A percentile compares a stretch with the other conserved stretches of the same genome.
Evolutionary conservation across 129 eudicot species (phyloP).

Genomic region (Chrysanthemum makinoi): DNA sequence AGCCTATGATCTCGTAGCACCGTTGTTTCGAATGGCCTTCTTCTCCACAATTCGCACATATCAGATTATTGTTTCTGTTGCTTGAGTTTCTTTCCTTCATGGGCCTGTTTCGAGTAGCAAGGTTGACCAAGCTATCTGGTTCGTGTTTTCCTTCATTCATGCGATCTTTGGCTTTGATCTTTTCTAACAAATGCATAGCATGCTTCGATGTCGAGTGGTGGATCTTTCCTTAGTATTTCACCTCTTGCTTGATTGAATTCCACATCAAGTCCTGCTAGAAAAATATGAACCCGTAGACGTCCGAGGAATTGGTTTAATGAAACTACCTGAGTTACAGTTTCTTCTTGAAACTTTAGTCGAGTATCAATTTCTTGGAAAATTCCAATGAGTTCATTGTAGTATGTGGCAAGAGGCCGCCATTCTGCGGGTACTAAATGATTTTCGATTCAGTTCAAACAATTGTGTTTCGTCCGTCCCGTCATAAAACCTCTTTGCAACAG

Average conservation of each 20-base stretch:
- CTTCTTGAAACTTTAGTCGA: not conserved
- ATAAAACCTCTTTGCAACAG: conserved; percentile 14
- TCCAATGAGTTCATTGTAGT: conserved; percentile 13
- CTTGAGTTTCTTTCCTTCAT: not conserved
- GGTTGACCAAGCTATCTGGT: conserved; percentile 15
- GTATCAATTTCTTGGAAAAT: conserved; percentile 18
- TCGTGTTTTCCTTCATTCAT: not conserved
- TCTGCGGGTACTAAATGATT: conserved; percentile 14
- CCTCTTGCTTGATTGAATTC: conserved; percentile 20
- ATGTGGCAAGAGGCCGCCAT: conserved; percentile 12
- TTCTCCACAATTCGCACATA: conserved; percentile 17
- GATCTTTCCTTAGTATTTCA: not conserved
- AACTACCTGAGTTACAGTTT: not conserved
- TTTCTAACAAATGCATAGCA: too few species aligned
- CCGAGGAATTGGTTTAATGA: not conserved
- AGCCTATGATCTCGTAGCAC: conserved; percentile 11
- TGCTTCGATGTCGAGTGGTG: too few species aligned
- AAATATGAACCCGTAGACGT: conserved; percentile 18
- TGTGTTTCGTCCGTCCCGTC: conserved; percentile 13
- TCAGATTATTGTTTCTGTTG: not conserved
- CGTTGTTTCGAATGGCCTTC: conserved; percentile 17
- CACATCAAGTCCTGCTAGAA: conserved; percentile 9
- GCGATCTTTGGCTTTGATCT: too few species aligned
- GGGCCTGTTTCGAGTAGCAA: conserved; percentile 2
- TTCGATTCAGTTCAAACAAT: conserved; percentile 18